A percentile compares a stretch with the other conserved stretches of the same genome.
These are phyloP conservation scores for Euphorbia tirucalli DNA, from an alignment of 345 rosid genomes.

Conservation along the genomic window DNA sequence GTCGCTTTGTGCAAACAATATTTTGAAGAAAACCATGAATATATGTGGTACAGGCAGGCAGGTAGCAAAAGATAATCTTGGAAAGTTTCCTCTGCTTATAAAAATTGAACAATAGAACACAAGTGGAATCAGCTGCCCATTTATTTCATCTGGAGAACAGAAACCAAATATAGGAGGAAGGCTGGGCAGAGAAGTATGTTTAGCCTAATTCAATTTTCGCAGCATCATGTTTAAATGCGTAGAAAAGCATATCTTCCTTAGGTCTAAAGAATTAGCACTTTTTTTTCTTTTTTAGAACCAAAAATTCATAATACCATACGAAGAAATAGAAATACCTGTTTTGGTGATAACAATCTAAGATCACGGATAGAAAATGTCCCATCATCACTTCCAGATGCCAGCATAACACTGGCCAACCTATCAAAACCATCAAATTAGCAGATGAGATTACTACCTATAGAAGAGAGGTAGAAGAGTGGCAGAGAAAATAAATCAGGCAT, in stretches of 20 bases:
- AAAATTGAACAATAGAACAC: not conserved
- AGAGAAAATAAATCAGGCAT: not conserved
- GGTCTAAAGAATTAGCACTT: too few relatives aligned
- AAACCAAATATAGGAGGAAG: too few relatives aligned
- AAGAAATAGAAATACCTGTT: constrained; percentile 11
- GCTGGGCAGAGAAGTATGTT: too few relatives aligned
- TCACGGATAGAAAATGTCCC: constrained; percentile 91
- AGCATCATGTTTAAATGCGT: too few relatives aligned
- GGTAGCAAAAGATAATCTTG: not conserved
- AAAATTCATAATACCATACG: not conserved
- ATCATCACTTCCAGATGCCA: constrained; percentile 97
- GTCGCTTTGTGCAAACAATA: not conserved
- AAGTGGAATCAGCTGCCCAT: too few relatives aligned
- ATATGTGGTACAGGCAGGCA: not conserved
- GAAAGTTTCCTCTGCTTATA: not conserved
- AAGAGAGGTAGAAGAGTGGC: not conserved
- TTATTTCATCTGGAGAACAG: too few relatives aligned
- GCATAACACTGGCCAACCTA: constrained; percentile 87
- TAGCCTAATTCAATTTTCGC: too few relatives aligned
- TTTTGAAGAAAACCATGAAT: not conserved
- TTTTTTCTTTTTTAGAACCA: too few relatives aligned
- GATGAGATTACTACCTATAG: not conserved
- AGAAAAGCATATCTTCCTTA: too few relatives aligned
- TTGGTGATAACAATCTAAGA: constrained; percentile 53
- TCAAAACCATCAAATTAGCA: constrained; percentile 17